Conservation (phyloP, 2,329 filamentous ascomycete genomes). For the Monosporascus ibericus region DNA sequence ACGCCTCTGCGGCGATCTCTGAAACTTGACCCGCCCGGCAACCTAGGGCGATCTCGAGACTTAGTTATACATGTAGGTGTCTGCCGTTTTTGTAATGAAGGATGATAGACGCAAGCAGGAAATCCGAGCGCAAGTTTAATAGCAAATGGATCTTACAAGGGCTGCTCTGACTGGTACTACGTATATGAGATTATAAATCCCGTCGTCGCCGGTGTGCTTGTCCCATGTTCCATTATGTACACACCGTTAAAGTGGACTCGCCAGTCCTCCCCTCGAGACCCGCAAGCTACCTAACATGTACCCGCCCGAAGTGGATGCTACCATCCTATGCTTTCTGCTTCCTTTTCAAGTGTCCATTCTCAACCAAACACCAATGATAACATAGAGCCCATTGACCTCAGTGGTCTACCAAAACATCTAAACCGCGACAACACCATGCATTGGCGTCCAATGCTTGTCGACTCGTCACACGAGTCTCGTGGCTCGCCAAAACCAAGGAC, state of each 20-base stretch:
- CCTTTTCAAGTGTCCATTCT: too few relatives aligned
- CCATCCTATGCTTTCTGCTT: too few relatives aligned
- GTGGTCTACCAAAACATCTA: too few relatives aligned
- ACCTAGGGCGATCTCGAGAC: too few relatives aligned
- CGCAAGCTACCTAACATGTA: neutral
- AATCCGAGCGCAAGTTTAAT: neutral
- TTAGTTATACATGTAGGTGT: too few relatives aligned
- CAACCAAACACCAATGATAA: too few relatives aligned
- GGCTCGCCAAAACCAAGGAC: too few relatives aligned
- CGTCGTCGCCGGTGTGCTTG: neutral
- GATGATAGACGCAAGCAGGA: neutral
- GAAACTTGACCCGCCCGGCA: too few relatives aligned
- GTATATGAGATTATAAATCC: neutral
- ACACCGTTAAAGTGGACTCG: neutral
- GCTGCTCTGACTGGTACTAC: neutral
- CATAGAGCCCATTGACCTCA: too few relatives aligned
- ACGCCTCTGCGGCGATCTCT: too few relatives aligned
- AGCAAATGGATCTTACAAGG: neutral
- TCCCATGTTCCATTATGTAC: neutral
- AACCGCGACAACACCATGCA: too few relatives aligned
- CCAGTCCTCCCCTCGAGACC: neutral
- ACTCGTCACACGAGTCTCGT: neutral
- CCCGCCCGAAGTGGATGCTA: neutral
- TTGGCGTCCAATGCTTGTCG: too few relatives aligned
- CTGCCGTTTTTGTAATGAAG: neutral